These are phyloP conservation scores for Fusarium floridanum DNA, from an alignment of 2,329 filamentous ascomycete genomes.

Conservation along the genomic window DNA sequence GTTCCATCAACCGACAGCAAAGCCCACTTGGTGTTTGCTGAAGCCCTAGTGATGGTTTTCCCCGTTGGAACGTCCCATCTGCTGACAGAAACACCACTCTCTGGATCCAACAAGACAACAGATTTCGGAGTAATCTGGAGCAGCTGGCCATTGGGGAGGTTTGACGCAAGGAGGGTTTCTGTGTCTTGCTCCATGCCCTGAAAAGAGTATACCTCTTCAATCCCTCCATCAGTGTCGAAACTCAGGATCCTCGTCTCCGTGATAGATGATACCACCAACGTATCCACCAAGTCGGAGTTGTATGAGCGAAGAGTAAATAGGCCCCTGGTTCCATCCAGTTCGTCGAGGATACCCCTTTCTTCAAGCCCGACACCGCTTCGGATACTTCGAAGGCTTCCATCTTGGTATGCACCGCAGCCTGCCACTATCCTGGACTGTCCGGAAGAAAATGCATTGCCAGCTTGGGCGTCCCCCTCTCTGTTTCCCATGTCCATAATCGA, in stretches of 20 bases:
- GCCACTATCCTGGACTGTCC: constrained; percentile 95
- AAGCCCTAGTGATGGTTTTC: constrained; percentile 80
- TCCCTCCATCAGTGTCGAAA: constrained; percentile 79
- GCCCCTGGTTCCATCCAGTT: constrained; percentile 79
- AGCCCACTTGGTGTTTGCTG: constrained; percentile 77
- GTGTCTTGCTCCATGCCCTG: constrained; percentile 76
- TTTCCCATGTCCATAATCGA: constrained; percentile 97
- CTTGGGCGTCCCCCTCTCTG: constrained; percentile 78
- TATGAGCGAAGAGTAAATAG: constrained; percentile 76
- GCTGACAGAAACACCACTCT: constrained; percentile 65
- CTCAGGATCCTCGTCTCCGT: constrained; percentile 86
- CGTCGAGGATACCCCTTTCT: constrained; percentile 84
- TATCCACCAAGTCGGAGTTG: constrained; percentile 69
- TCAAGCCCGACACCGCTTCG: constrained; percentile 94
- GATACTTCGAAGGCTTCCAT: constrained; percentile 90
- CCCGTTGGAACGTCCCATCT: constrained; percentile 68
- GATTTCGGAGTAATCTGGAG: constrained; percentile 81
- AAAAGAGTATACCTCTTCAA: constrained; percentile 88
- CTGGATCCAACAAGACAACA: constrained; percentile 73
- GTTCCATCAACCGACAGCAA: constrained; percentile 83
- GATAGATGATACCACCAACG: constrained; percentile 83
- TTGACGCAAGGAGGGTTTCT: constrained; percentile 78
- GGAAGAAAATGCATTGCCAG: constrained; percentile 90
- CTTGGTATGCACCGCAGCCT: constrained; percentile 89
- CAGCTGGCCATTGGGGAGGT: constrained; percentile 72